Conservation (phyloP, 192 early-diverging fungal genomes). For the Entomortierella parvispora region DNA sequence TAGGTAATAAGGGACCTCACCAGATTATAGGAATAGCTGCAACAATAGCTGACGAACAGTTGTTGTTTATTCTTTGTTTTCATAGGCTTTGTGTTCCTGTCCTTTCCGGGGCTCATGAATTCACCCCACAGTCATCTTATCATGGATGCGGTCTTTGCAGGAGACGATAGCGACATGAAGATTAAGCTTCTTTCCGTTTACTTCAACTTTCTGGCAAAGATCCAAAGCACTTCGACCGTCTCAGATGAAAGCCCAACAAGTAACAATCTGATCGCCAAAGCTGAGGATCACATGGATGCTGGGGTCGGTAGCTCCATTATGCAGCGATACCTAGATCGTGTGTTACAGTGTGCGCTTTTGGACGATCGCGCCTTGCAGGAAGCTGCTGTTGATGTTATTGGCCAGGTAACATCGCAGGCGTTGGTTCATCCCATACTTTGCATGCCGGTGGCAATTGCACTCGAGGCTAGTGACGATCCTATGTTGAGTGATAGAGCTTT, state of each 20-base stretch:
- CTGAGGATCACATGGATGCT: constrained; percentile 34
- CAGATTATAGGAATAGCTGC: too few relatives aligned
- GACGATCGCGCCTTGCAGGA: constrained; percentile 66
- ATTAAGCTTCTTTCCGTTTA: constrained; percentile 28
- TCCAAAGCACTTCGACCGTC: constrained; percentile 6
- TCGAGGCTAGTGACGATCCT: constrained; percentile 77
- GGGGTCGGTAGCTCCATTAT: constrained; percentile 89
- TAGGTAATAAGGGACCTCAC: constrained; percentile 52
- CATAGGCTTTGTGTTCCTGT: constrained; percentile 75
- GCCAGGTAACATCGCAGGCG: constrained; percentile 88
- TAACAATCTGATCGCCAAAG: constrained; percentile 29
- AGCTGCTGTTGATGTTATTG: constrained; percentile 83
- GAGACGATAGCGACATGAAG: constrained; percentile 9
- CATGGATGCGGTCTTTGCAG: constrained; percentile 75
- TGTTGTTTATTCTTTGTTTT: neutral
- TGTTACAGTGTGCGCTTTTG: constrained; percentile 78
- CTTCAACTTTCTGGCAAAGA: constrained; percentile 26
- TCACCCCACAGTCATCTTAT: constrained; percentile 60
- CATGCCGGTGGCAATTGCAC: constrained; percentile 87
- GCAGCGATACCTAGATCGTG: constrained; percentile 83
- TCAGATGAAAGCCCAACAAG: neutral
- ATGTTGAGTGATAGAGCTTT: constrained; percentile 76
- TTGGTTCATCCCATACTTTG: constrained; percentile 91
- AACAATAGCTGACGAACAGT: too few relatives aligned
- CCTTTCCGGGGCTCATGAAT: constrained; percentile 75